Evolutionary conservation across 2,329 filamentous ascomycete species (phyloP).

Genomic region (Fusarium subglutinans): DNA sequence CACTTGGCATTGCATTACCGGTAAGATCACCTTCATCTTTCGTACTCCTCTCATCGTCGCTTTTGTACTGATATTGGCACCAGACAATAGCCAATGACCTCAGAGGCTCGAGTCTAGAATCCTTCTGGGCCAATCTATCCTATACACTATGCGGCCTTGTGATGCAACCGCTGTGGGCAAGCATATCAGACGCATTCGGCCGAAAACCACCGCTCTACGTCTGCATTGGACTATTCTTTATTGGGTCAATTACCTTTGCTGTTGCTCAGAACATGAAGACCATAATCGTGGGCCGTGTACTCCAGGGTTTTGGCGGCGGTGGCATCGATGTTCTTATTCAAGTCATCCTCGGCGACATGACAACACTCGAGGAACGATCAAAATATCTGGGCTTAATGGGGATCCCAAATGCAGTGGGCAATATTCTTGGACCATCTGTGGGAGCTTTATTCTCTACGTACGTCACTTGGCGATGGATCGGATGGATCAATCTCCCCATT

Average conservation of each 20-base stretch:
- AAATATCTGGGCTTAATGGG: conserved; percentile 11
- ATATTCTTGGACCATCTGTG: conserved; percentile 1
- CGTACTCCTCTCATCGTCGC: background rate
- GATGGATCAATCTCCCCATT: conserved; percentile 11
- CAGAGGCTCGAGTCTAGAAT: conserved; percentile 9
- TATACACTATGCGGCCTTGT: conserved; percentile 16
- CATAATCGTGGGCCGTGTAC: conserved; percentile 2
- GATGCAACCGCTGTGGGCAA: conserved; percentile 17
- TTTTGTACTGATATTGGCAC: background rate
- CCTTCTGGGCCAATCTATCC: conserved; percentile 11
- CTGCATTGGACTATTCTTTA: conserved; percentile 2
- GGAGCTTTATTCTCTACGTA: conserved; percentile 3
- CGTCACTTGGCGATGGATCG: conserved; percentile 15
- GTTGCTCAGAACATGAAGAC: conserved; percentile 13
- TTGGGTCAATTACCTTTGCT: conserved; percentile 6
- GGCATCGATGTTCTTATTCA: conserved; percentile 12
- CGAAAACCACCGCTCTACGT: conserved; percentile 9
- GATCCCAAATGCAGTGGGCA: conserved; percentile 4
- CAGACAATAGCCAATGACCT: conserved; percentile 19
- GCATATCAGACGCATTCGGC: conserved; percentile 15
- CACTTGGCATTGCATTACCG: conserved; percentile 11
- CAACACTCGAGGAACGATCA: background rate
- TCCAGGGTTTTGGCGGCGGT: conserved; percentile 12
- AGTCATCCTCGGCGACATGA: conserved; percentile 17
- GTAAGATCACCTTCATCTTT: background rate